These are phyloP conservation scores for Schizosaccharomyces japonicus DNA, from an alignment of 805 yeast genomes.

Conservation along the genomic window DNA sequence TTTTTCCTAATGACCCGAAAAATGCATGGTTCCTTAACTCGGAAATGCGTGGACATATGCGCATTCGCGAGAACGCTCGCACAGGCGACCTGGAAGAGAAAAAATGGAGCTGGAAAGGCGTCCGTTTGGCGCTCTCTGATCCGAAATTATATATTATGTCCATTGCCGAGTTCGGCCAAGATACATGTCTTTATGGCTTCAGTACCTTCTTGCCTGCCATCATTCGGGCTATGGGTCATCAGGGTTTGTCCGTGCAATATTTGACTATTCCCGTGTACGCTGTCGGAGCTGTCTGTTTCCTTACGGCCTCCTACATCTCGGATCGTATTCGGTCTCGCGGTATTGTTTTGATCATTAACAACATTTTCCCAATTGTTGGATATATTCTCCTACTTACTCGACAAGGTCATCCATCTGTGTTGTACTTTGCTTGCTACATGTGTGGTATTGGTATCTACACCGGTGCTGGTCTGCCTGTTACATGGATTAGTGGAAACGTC, in stretches of 20 bases:
- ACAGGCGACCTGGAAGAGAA: constrained; percentile 7
- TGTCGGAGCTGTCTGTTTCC: constrained; percentile 41
- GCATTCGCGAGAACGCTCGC: neutral
- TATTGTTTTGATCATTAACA: constrained; percentile 11
- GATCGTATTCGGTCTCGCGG: constrained; percentile 25
- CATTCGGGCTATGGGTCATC: neutral
- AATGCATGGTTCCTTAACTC: constrained; percentile 25
- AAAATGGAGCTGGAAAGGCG: neutral
- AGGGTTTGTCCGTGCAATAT: constrained; percentile 39
- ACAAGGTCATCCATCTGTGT: neutral
- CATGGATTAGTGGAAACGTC: constrained; percentile 1
- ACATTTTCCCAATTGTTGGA: constrained; percentile 16
- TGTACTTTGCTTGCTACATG: neutral
- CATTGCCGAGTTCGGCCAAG: neutral
- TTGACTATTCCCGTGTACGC: constrained; percentile 72
- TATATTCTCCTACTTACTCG: neutral
- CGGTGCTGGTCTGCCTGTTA: neutral
- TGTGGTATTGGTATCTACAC: neutral
- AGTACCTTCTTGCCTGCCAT: constrained; percentile 1
- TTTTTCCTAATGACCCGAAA: constrained; percentile 18
- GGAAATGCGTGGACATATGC: constrained; percentile 23
- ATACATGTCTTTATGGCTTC: constrained; percentile 1
- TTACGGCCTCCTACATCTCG: constrained; percentile 34
- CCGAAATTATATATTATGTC: neutral
- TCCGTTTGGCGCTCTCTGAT: neutral